These are phyloP conservation scores for Sclerotinia glacialis DNA, from an alignment of 2,329 filamentous ascomycete species.

Conservation along the genomic window DNA sequence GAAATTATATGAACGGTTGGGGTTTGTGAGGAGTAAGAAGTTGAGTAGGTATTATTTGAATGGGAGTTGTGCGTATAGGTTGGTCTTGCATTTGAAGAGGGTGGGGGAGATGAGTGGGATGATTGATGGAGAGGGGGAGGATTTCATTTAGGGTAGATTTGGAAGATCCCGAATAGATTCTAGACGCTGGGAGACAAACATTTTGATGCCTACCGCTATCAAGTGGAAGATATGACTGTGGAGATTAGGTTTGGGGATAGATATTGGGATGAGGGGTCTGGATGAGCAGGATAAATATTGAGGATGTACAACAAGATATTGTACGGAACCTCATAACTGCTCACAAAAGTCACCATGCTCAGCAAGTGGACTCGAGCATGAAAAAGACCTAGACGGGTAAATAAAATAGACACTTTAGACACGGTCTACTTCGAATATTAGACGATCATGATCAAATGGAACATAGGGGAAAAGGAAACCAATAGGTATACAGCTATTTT, in stretches of 20 bases:
- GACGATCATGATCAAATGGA: background rate
- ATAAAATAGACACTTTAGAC: background rate
- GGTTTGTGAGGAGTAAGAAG: constrained; percentile 88
- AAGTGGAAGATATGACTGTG: background rate
- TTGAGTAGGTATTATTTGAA: constrained; percentile 95
- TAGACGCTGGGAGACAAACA: background rate
- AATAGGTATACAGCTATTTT: background rate
- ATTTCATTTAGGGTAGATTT: background rate
- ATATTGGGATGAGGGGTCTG: background rate
- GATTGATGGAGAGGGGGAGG: background rate
- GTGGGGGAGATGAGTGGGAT: constrained; percentile 34
- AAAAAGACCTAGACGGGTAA: background rate
- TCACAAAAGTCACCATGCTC: background rate
- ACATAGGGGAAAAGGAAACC: background rate
- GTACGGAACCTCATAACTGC: background rate
- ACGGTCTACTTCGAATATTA: background rate
- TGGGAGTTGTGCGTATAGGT: constrained; percentile 87
- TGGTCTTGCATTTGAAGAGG: constrained; percentile 61
- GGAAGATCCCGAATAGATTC: background rate
- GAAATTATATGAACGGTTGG: constrained; percentile 87
- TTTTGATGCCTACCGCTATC: background rate
- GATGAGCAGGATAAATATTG: background rate
- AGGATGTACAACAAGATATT: background rate
- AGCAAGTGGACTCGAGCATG: background rate
- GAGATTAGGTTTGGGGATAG: background rate